phyloP scores from a whole-genome alignment of 1,284 basidiomycete species.

The Sphagnurus paluster region DNA sequence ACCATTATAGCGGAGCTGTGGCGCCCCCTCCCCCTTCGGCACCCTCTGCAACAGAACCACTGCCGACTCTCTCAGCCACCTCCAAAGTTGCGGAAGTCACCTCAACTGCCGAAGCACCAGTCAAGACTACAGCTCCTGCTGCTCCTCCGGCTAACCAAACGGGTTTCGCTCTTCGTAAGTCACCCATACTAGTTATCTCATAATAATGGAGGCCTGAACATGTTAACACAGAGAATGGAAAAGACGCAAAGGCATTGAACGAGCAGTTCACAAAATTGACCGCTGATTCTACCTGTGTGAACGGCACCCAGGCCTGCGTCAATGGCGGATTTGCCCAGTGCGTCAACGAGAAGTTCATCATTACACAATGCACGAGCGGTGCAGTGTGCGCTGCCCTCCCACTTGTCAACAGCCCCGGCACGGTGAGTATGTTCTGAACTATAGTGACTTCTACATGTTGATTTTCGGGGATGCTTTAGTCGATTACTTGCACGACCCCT shows the following conservation, averaged over 20 bases:
- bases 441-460: no score
- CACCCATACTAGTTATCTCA: no score
- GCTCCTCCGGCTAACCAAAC: no score
- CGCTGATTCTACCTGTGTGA: conserved; percentile 38
- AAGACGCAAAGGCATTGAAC: conserved; percentile 51
- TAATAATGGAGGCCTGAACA: no score
- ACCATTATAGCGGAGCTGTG: neutral
- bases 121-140: no score
- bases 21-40: neutral
- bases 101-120: no score
- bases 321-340: conserved; percentile 43
- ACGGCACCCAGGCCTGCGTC: conserved; percentile 48
- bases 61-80: no score
- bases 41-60: neutral
- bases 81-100: no score
- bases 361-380: conserved; percentile 40
- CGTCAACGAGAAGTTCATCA: conserved; percentile 39
- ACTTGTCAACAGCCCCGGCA: conserved; percentile 56
- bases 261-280: conserved; percentile 43
- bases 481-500: no score
- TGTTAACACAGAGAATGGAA: conserved; percentile 46
- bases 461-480: no score
- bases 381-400: conserved; percentile 55
- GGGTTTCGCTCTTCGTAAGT: no score
- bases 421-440: no score